Base-by-base conservation (phyloP, 352 stramenopile species). In the Globisporangium recalcitrans region DNA sequence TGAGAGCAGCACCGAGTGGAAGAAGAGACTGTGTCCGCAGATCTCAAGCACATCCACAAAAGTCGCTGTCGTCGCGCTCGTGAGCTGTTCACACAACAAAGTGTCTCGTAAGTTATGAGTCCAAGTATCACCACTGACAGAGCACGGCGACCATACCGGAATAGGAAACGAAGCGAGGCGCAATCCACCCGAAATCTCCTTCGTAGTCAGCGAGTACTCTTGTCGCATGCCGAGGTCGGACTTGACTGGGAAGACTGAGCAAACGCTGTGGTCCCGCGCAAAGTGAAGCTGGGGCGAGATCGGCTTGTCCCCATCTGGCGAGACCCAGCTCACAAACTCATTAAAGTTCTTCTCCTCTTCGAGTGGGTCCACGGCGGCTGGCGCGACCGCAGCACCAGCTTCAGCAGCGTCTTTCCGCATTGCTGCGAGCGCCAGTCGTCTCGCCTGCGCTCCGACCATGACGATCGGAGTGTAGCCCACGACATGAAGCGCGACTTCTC, bases 281-380 rank as follows among this genome's bases (percentile, higher is more conserved):
- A 93, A 95, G 56, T 91, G 83, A 5, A 92, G 71, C 9, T 87
- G 70, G 0, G 82, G 84, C 5, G 77, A 71, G 63, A 95, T 88
- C 19, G 76, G 70, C 38, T 90, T 91, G 60, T 75, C 77, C 4
- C 76, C 69, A 44, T 91, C 82, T 0, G 75, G 69, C 3, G 73
- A 63, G n/a, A 69, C 78, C 84, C 82, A 92, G 59, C 77, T 91
- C 53, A 93, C 81, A 52, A 95, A 92, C 55, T 93, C 80, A 55
- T 93, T 93, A 48, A 93, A 95, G 10, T 78, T 56, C 44, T 86
- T 89, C 54, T 95, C 84, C 11, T 94, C 82, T 65, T 92, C 82
- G 29, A 82, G 67, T 0, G 69, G 29, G 52, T 85, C 75, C 58
- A 66, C 75, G 2, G 61, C 24, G n/a, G 64, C 53, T 44, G 55